Conservation (phyloP, 2,329 filamentous ascomycete genomes). For the Fusarium dimerum region DNA sequence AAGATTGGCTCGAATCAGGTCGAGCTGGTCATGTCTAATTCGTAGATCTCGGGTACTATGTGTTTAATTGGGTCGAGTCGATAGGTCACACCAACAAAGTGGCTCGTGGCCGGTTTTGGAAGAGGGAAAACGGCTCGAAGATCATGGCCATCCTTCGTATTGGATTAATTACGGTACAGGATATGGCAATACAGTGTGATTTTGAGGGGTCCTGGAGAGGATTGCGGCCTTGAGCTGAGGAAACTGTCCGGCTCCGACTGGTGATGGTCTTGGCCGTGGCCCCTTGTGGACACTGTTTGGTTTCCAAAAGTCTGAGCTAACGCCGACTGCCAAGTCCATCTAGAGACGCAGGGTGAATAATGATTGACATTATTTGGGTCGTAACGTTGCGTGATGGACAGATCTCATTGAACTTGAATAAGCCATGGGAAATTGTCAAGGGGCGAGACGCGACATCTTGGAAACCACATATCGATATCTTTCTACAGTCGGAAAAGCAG, state of each 20-base stretch:
- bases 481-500: background rate
- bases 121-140: background rate
- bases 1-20: conserved; percentile 2
- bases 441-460: background rate
- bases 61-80: background rate
- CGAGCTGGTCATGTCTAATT: conserved; percentile 8
- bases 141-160: too few species aligned
- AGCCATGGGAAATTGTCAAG: conserved; percentile 3
- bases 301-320: background rate
- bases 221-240: too few species aligned
- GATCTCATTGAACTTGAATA: background rate
- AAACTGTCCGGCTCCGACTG: background rate
- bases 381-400: conserved; percentile 18
- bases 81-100: background rate
- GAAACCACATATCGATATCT: background rate
- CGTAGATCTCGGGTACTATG: background rate
- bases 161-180: too few species aligned
- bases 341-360: conserved; percentile 15
- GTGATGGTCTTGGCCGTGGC: background rate
- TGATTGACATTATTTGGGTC: background rate
- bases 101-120: background rate
- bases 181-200: too few species aligned
- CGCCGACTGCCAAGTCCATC: conserved; percentile 20
- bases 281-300: background rate
- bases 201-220: too few species aligned